Evolutionary conservation across 2,329 filamentous ascomycete species (phyloP).

Genomic region (Penicillium decumbens): DNA sequence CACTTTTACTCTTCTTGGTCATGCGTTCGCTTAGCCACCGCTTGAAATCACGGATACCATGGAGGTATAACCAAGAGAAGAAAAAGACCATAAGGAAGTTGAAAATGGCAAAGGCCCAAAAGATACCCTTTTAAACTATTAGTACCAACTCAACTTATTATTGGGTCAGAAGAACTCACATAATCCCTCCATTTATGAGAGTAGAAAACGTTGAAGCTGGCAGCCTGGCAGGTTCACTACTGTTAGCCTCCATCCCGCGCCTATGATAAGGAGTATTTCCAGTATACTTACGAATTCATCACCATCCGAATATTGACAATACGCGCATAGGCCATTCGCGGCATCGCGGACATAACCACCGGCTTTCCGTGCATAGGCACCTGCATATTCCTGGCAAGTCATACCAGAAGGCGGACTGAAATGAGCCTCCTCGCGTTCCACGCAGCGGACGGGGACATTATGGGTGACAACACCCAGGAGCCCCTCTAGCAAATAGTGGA

Average conservation of each 20-base stretch:
- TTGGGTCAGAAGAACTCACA: conserved; percentile 29
- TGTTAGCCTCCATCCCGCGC: background rate
- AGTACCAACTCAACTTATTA: background rate
- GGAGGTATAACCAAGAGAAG: conserved; percentile 54
- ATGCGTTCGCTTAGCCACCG: conserved; percentile 31
- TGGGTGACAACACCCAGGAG: conserved; percentile 56
- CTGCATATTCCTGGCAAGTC: conserved; percentile 58
- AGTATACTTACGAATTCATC: conserved; percentile 52
- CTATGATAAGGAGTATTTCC: background rate
- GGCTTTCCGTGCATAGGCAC: conserved; percentile 48
- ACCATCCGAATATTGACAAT: conserved; percentile 59
- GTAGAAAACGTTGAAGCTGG: conserved; percentile 58
- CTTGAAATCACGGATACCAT: conserved; percentile 31
- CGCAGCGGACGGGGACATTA: conserved; percentile 54
- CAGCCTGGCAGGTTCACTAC: conserved; percentile 22
- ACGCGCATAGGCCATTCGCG: conserved; percentile 57
- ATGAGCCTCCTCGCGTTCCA: conserved; percentile 53
- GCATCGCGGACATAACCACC: conserved; percentile 60
- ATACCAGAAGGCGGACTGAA: conserved; percentile 57
- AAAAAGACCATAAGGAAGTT: conserved; percentile 56
- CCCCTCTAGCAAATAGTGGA: conserved; percentile 62
- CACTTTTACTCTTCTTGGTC: conserved; percentile 18
- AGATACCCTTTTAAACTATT: conserved; percentile 47
- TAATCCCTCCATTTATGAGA: conserved; percentile 62
- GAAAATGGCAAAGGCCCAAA: conserved; percentile 60